Conservation (phyloP, 352 stramenopile species). For the Globisporangium radiosum region DNA sequence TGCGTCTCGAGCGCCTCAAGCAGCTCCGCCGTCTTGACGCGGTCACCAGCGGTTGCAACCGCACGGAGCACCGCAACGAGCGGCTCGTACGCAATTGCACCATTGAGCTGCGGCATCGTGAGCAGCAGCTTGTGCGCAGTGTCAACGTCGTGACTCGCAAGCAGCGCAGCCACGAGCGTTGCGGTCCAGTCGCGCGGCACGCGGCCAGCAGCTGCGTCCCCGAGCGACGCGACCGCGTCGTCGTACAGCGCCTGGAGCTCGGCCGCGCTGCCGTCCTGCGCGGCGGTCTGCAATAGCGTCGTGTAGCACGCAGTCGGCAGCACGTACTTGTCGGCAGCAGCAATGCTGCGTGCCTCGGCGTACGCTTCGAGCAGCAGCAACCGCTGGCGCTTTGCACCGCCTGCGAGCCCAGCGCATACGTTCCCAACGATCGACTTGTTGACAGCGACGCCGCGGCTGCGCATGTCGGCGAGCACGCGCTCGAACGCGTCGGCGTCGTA, state of each 20-base stretch:
- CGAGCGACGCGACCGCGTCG: slow-evolving; percentile 33
- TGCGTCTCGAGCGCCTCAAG: slow-evolving; percentile 35
- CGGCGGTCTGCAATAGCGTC: slow-evolving; percentile 31
- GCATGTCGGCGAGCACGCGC: slow-evolving; percentile 34
- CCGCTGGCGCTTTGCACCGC: slow-evolving; percentile 48
- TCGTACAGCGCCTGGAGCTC: slow-evolving; percentile 41
- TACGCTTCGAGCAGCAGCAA: slow-evolving; percentile 53
- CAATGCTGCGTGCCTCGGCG: slow-evolving; percentile 18
- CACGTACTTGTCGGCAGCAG: slow-evolving; percentile 32
- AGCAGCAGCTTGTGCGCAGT: slow-evolving; percentile 28
- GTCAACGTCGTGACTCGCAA: slow-evolving; percentile 25
- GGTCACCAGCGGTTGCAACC: slow-evolving; percentile 19
- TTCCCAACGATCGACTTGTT: slow-evolving; percentile 40
- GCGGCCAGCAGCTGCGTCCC: slow-evolving; percentile 16
- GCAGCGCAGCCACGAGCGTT: slow-evolving; percentile 35
- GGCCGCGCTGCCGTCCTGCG: slow-evolving; percentile 24
- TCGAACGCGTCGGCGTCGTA: slow-evolving; percentile 39
- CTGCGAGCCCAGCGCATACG: slow-evolving; percentile 31
- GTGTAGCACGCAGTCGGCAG: slow-evolving; percentile 39
- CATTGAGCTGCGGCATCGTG: slow-evolving; percentile 32
- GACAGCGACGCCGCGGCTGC: slow-evolving; percentile 24
- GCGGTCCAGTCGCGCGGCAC: slow-evolving; percentile 43
- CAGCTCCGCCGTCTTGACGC: slow-evolving; percentile 20
- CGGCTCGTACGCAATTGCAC: slow-evolving; percentile 38
- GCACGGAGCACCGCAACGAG: slow-evolving; percentile 33